These are phyloP conservation scores for Primulina huaijiensis DNA, from an alignment of 257 asterid species.

Conservation along the genomic window DNA sequence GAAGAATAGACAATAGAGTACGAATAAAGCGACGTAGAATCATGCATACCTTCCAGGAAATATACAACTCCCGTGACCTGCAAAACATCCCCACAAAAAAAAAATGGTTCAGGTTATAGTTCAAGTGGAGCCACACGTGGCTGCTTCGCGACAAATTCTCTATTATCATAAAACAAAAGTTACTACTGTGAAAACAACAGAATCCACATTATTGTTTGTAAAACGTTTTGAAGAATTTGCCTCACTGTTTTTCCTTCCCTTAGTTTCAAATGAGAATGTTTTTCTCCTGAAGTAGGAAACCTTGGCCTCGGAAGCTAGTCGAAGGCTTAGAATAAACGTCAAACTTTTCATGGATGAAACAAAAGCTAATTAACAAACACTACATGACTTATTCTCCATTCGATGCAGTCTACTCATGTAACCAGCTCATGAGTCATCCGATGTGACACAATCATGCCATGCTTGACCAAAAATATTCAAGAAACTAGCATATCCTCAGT, in stretches of 20 bases:
- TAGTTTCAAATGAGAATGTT: too few relatives aligned
- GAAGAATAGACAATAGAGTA: conserved; percentile 33
- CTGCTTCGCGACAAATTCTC: not conserved
- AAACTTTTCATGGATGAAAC: not conserved
- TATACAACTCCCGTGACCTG: conserved; percentile 92
- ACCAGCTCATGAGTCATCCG: conserved; percentile 9
- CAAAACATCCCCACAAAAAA: conserved; percentile 40
- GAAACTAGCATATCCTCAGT: conserved; percentile 13
- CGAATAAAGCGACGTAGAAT: conserved; percentile 24
- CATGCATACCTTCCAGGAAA: conserved; percentile 94
- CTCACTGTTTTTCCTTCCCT: too few relatives aligned
- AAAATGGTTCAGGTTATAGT: conserved; percentile 31
- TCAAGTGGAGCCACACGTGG: conserved; percentile 24
- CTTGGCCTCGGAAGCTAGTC: too few relatives aligned
- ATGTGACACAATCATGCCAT: conserved; percentile 26
- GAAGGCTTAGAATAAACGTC: not conserved
- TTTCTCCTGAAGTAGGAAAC: too few relatives aligned
- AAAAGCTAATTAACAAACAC: not conserved
- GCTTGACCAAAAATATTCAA: conserved; percentile 17
- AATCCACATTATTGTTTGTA: not conserved
- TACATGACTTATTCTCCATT: not conserved
- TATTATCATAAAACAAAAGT: too few relatives aligned
- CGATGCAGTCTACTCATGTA: not conserved
- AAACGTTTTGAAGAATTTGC: too few relatives aligned
- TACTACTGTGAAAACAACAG: not conserved